phyloP scores from a whole-genome alignment of 768 basidiomycete species.

The Lactarius sanguifluus region DNA sequence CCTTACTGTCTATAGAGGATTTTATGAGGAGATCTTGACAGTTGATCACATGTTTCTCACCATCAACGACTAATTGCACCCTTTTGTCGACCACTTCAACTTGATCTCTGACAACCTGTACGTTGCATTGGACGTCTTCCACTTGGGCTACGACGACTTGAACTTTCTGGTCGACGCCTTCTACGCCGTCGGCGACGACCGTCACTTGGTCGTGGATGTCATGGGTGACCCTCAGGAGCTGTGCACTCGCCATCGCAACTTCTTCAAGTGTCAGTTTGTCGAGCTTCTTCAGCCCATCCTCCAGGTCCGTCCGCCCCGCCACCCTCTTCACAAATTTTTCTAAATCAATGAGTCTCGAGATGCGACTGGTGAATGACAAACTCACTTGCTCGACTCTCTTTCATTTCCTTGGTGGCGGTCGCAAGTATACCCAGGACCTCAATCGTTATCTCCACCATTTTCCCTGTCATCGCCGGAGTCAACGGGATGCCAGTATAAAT shows the following conservation, averaged over 20 bases:
- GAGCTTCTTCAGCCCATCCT: not conserved
- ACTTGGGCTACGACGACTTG: not conserved
- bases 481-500: not conserved
- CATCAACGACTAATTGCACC: not conserved
- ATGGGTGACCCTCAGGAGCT: not conserved
- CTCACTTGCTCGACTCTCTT: not conserved
- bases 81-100: not conserved
- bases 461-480: not conserved
- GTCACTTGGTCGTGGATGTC: not conserved
- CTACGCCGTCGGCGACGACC: not conserved
- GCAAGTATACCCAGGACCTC: not conserved
- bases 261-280: not conserved
- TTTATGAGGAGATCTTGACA: not conserved
- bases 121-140: not conserved
- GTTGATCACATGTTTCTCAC: not conserved
- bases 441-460: not conserved
- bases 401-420: not conserved
- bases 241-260: not conserved
- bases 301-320: not conserved
- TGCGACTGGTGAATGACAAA: not conserved
- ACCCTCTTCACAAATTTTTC: constrained; percentile 2
- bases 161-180: not conserved
- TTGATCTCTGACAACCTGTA: not conserved
- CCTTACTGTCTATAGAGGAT: not conserved
- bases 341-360: not conserved